phyloP scores from a whole-genome alignment of 257 asterid genomes.

The Capsicum chinense region DNA sequence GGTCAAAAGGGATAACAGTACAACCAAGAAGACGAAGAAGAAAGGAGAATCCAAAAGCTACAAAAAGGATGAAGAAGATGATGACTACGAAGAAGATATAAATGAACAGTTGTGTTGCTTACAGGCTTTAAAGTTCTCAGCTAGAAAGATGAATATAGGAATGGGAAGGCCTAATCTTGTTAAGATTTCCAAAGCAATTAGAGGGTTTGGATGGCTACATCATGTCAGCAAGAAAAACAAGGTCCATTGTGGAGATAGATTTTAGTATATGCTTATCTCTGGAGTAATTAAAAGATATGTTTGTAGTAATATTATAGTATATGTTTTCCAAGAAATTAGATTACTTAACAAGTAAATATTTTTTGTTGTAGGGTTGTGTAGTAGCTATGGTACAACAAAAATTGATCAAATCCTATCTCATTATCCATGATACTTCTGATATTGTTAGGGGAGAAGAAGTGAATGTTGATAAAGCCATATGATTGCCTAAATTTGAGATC shows the following conservation, averaged over 20 bases:
- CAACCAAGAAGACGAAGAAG: slow-evolving; percentile 38
- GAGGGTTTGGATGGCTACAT: slow-evolving; percentile 88
- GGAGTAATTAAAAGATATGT: not conserved
- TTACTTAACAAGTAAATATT: slow-evolving; percentile 37
- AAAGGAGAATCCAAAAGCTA: slow-evolving; percentile 5
- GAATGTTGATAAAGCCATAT: slow-evolving; percentile 8
- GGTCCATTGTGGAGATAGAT: slow-evolving; percentile 70
- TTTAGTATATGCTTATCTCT: not conserved
- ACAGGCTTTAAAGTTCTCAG: slow-evolving; percentile 73
- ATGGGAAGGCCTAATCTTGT: slow-evolving; percentile 74
- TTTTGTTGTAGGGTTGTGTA: slow-evolving; percentile 20
- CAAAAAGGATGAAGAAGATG: slow-evolving; percentile 22
- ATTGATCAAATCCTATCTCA: slow-evolving; percentile 13
- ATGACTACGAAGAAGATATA: slow-evolving; percentile 37
- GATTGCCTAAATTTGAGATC: too few species aligned
- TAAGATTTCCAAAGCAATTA: slow-evolving; percentile 77
- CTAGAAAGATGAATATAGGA: slow-evolving; percentile 83
- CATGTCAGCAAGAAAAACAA: slow-evolving; percentile 66
- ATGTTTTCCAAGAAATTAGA: slow-evolving; percentile 26
- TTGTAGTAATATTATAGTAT: not conserved
- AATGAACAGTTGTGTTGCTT: slow-evolving; percentile 68
- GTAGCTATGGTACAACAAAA: not conserved
- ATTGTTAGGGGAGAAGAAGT: not conserved
- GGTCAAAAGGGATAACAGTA: slow-evolving; percentile 26
- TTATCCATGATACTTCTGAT: not conserved